Percentiles rank a stretch among this genome's conserved stretches.
phyloP scores from a whole-genome alignment of 2,329 filamentous ascomycete species.

The Cladosporium oxysporum region DNA sequence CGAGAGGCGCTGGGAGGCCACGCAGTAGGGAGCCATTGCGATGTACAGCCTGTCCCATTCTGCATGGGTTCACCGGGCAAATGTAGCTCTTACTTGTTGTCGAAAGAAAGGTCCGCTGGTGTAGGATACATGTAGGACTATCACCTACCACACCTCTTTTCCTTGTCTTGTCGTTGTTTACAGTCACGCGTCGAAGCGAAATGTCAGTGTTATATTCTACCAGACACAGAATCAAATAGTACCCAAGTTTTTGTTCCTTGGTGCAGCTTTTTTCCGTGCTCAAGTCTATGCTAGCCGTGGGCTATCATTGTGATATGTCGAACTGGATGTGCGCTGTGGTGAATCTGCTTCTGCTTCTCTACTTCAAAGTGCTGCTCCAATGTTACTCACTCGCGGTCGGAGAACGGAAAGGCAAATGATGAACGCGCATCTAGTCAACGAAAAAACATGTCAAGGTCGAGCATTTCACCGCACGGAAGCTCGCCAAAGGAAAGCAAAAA shows the following conservation, averaged over 20 bases:
- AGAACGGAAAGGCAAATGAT: too few relatives aligned
- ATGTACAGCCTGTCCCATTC: neutral
- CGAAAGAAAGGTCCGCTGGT: neutral
- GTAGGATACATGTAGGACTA: neutral
- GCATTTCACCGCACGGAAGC: too few relatives aligned
- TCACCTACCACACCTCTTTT: neutral
- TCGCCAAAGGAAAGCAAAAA: too few relatives aligned
- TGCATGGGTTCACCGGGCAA: neutral
- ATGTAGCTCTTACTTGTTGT: neutral
- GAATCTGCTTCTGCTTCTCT: too few relatives aligned
- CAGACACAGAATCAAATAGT: neutral
- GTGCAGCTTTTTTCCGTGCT: neutral
- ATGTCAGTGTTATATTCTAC: neutral
- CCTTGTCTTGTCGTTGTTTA: neutral
- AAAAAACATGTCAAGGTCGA: too few relatives aligned
- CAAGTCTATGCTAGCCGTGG: neutral
- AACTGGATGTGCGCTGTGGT: neutral
- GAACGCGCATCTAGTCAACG: too few relatives aligned
- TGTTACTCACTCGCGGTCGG: too few relatives aligned
- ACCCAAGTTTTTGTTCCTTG: neutral
- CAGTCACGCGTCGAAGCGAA: neutral
- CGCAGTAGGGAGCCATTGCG: constrained; percentile 20
- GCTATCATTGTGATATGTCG: neutral
- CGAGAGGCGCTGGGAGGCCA: constrained; percentile 22
- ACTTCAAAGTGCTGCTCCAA: too few relatives aligned